A percentile compares a stretch with the other conserved stretches of the same genome.
These are phyloP conservation scores for Ophiosphaerella herpotricha DNA, from an alignment of 2,329 filamentous ascomycete species.

Conservation along the genomic window DNA sequence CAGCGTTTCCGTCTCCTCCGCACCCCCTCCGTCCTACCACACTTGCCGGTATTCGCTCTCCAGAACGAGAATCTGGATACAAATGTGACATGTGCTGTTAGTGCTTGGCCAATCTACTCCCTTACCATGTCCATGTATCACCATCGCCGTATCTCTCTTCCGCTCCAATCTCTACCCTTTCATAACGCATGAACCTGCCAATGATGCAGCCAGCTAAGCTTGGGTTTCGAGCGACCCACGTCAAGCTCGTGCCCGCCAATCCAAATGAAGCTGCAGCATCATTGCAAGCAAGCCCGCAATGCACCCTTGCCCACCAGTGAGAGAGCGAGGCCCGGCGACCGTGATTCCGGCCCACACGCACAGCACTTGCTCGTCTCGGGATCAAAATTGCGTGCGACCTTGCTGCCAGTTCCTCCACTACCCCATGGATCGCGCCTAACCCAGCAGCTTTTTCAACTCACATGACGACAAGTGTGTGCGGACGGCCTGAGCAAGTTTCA, in stretches of 20 bases:
- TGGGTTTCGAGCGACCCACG: constrained; percentile 30
- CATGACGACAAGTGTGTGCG: constrained; percentile 44
- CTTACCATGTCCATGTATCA: too few species aligned
- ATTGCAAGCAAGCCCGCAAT: constrained; percentile 14
- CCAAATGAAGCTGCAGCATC: constrained; percentile 19
- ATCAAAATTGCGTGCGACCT: constrained; percentile 48
- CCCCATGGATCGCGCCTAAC: constrained; percentile 41
- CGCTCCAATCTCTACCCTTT: constrained; percentile 20
- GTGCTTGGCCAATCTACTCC: background rate
- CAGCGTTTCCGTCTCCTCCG: background rate
- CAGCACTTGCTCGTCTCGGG: constrained; percentile 42
- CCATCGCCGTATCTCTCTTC: constrained; percentile 13
- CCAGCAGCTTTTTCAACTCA: constrained; percentile 47
- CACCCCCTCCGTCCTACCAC: background rate
- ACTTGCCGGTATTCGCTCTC: background rate
- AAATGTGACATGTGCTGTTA: background rate
- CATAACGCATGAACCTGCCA: constrained; percentile 24
- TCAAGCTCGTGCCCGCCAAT: constrained; percentile 26
- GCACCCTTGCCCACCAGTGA: constrained; percentile 17
- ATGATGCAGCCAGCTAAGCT: constrained; percentile 26
- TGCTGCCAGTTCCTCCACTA: constrained; percentile 33
- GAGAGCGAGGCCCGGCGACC: constrained; percentile 31
- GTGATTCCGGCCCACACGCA: constrained; percentile 43
- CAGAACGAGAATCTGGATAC: background rate
- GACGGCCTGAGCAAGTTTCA: constrained; percentile 48